These are phyloP conservation scores for Dendrocalamus latiflorus DNA, from an alignment of 202 grass and related monocot genomes.

Conservation along the genomic window DNA sequence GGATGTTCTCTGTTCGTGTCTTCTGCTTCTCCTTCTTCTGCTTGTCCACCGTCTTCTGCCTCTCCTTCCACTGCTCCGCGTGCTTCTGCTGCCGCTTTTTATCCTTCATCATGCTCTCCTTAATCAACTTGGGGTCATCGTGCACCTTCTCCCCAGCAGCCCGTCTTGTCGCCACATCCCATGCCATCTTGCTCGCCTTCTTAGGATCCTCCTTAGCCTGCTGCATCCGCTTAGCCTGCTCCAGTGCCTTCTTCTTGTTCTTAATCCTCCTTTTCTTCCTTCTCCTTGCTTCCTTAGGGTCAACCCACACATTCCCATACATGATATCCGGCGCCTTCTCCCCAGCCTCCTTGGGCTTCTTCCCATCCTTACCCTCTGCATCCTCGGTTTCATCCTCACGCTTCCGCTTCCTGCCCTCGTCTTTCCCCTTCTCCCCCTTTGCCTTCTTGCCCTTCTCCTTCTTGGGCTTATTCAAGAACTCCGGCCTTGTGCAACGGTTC, in stretches of 20 bases:
- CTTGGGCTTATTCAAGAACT: slow-evolving; percentile 42
- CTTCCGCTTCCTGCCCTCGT: slow-evolving; percentile 42
- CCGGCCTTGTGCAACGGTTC: slow-evolving; percentile 63
- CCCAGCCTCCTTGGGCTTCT: slow-evolving; percentile 35
- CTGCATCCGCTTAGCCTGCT: slow-evolving; percentile 58
- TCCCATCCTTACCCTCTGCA: slow-evolving; percentile 34
- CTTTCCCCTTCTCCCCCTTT: slow-evolving; percentile 25
- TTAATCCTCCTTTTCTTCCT: slow-evolving; percentile 71
- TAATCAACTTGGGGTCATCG: slow-evolving; percentile 76
- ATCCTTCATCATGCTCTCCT: slow-evolving; percentile 77
- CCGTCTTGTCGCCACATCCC: slow-evolving; percentile 60
- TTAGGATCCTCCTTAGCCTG: slow-evolving; percentile 63
- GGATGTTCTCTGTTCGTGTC: slow-evolving; percentile 56
- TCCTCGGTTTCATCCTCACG: slow-evolving; percentile 26
- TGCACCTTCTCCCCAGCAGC: slow-evolving; percentile 87
- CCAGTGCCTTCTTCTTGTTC: slow-evolving; percentile 65
- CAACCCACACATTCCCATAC: slow-evolving; percentile 60
- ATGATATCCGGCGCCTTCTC: slow-evolving; percentile 39
- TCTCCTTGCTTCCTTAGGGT: slow-evolving; percentile 48
- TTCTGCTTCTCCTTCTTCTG: slow-evolving; percentile 54
- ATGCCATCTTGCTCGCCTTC: slow-evolving; percentile 57
- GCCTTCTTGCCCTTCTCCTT: slow-evolving; percentile 58
- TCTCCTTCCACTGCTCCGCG: slow-evolving; percentile 63
- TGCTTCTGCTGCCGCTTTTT: slow-evolving; percentile 69
- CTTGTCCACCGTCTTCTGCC: slow-evolving; percentile 41